Base-by-base conservation (phyloP, 2,329 filamentous ascomycete genomes). In the Ascomycota sp. region DNA sequence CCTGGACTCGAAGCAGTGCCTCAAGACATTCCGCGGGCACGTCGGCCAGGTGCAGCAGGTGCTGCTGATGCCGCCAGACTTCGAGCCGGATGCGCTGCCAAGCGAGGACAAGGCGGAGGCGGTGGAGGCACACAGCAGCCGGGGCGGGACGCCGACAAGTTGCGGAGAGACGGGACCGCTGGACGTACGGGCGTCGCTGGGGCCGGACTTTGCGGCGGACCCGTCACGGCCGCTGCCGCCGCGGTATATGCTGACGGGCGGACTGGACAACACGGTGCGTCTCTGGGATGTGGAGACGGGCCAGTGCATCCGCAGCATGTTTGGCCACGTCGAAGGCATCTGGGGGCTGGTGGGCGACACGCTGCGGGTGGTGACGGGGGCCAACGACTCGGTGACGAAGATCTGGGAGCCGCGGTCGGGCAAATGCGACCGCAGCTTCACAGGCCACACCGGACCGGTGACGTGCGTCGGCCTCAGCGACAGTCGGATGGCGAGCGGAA, bases 31-130 rank as follows among this genome's bases (percentile, higher is more conserved):
- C 43, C 69, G 82, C 40, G 86, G 85, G 6, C 89, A 98, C 44
- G 83, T 94, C 11, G 89, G 85, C 11, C 85, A 93, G 44, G 85
- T 95, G 5, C 89, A 98, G 49, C 85, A 94, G 52, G 74, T 94
- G 8, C 57, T 92, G 6, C 66, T 80, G 2, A 66, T 95, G 40
- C 83, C 86, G 0, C 64, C 70, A 7, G 85, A 93, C 45, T 93
- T 92, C 43, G 83, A 94, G 47, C 75, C 86, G 3, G 83, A 93
- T 42, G 80, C 83, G 35, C 39, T 55, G 5, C 50, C 44, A 5
- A 53, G 57, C 28, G 54, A 45, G 28, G 57, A 61, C 32, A 56
- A 61, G 29, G 59, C 63, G 23, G 78, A 82, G 33, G 56, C 52
- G 3, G 44, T 48, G 2, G 69, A 65, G 9, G 50, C 62, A 11